Percentiles rank a stretch among this genome's conserved stretches.
These are phyloP conservation scores for Boletus huronensis DNA, from an alignment of 768 basidiomycete genomes.

Conservation along the genomic window DNA sequence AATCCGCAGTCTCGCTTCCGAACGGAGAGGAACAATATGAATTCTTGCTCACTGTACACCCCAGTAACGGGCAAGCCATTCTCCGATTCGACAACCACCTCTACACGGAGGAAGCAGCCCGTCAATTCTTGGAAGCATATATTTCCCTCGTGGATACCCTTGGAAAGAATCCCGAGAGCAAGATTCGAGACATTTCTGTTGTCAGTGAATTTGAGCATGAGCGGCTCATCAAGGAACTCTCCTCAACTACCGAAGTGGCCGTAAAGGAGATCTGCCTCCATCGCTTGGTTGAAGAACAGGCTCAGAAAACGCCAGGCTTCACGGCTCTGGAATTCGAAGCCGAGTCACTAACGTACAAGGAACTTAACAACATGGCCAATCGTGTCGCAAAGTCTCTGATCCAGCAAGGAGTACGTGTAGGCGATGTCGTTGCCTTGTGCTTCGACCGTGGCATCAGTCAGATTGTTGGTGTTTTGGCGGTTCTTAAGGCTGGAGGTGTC, in stretches of 20 bases:
- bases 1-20: slow-evolving; percentile 22
- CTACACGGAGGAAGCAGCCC: slow-evolving; percentile 27
- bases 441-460: slow-evolving; percentile 31
- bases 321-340: slow-evolving; percentile 28
- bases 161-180: slow-evolving; percentile 8
- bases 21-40: slow-evolving; percentile 29
- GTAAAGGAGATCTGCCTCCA: slow-evolving; percentile 18
- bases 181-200: slow-evolving; percentile 18
- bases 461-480: slow-evolving; percentile 28
- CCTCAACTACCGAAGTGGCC: slow-evolving; percentile 14
- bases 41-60: slow-evolving; percentile 25
- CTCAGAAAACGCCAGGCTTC: slow-evolving; percentile 17
- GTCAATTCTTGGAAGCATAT: slow-evolving; percentile 30
- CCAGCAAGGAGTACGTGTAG: slow-evolving; percentile 23
- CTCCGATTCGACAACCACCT: slow-evolving; percentile 31
- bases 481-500: slow-evolving; percentile 31
- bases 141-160: slow-evolving; percentile 28
- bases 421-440: slow-evolving; percentile 28
- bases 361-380: slow-evolving; percentile 32
- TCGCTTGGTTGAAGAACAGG: slow-evolving; percentile 17
- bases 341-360: slow-evolving; percentile 30
- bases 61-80: slow-evolving; percentile 21
- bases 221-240: slow-evolving; percentile 25
- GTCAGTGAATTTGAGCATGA: slow-evolving; percentile 14
- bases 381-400: slow-evolving; percentile 29